Conservation (phyloP, 2,329 filamentous ascomycete species). For the Zymoseptoria pseudotritici region DNA sequence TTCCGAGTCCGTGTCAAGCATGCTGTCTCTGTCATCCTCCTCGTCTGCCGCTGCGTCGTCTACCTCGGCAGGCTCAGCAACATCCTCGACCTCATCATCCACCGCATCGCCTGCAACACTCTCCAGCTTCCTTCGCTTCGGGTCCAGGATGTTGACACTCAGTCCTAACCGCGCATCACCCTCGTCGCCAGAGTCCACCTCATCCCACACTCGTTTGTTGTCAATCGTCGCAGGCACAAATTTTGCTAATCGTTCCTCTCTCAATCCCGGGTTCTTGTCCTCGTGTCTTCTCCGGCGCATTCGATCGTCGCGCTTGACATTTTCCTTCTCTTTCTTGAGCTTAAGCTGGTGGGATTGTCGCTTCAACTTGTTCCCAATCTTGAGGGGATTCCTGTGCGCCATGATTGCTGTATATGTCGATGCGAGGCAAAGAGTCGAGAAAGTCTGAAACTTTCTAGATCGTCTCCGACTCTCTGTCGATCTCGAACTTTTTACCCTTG, state of each 20-base stretch:
- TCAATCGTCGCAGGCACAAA: slow-evolving; percentile 80
- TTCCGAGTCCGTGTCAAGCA: slow-evolving; percentile 52
- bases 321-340: slow-evolving; percentile 69
- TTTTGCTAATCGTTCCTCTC: slow-evolving; percentile 62
- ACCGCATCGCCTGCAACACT: slow-evolving; percentile 11
- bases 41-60: slow-evolving; percentile 22
- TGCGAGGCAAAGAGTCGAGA: neutral
- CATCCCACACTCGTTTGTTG: slow-evolving; percentile 81
- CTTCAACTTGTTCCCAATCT: slow-evolving; percentile 54
- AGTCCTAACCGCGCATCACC: slow-evolving; percentile 33
- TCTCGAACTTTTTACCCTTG: neutral
- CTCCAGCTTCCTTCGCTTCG: slow-evolving; percentile 39
- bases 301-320: slow-evolving; percentile 66
- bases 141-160: slow-evolving; percentile 39
- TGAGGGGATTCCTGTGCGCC: slow-evolving; percentile 24
- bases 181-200: slow-evolving; percentile 37
- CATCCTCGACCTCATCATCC: slow-evolving; percentile 27
- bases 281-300: slow-evolving; percentile 79
- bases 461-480: neutral
- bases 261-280: slow-evolving; percentile 69
- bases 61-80: slow-evolving; percentile 11
- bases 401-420: slow-evolving; percentile 11
- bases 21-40: slow-evolving; percentile 61
- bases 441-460: neutral
- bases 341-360: slow-evolving; percentile 71